These are phyloP conservation scores for Fragosphaeria purpurea DNA, from an alignment of 2,329 filamentous ascomycete genomes.

Conservation along the genomic window DNA sequence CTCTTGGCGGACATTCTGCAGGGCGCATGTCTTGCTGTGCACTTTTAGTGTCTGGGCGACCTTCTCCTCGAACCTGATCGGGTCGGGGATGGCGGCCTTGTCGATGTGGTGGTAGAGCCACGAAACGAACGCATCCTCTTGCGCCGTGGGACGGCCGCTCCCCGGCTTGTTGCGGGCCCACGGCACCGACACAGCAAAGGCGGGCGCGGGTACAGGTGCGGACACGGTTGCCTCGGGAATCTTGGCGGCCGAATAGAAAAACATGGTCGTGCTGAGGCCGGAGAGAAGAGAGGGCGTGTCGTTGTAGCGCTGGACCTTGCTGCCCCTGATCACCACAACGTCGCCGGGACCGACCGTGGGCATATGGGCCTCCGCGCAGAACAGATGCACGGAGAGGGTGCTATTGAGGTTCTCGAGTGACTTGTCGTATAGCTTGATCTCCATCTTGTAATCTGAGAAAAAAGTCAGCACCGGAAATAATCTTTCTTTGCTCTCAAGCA, in stretches of 20 bases:
- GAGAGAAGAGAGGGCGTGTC: constrained; percentile 32
- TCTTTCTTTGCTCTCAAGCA: no score
- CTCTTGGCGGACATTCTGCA: constrained; percentile 50
- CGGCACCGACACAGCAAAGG: constrained; percentile 18
- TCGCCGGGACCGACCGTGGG: constrained; percentile 44
- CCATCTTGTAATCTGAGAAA: constrained; percentile 47
- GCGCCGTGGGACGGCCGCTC: constrained; percentile 13
- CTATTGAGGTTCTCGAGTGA: constrained; percentile 36
- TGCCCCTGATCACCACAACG: constrained; percentile 51
- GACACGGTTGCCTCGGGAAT: no score
- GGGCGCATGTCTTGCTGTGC: constrained; percentile 49
- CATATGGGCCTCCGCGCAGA: constrained; percentile 41
- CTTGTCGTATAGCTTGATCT: constrained; percentile 50
- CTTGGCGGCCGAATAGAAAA: constrained; percentile 30
- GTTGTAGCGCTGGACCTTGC: constrained; percentile 39
- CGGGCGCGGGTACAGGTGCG: no score
- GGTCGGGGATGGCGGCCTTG: constrained; percentile 32
- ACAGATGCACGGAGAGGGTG: constrained; percentile 47
- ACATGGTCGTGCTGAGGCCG: constrained; percentile 31
- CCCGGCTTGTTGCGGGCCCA: constrained; percentile 1
- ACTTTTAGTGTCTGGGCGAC: constrained; percentile 30
- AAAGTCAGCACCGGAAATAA: no score
- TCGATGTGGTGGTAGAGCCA: constrained; percentile 35
- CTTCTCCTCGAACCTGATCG: constrained; percentile 31
- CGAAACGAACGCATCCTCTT: constrained; percentile 36